phyloP scores from a whole-genome alignment of 306 rosid species.

The Casuarina cunninghamiana region DNA sequence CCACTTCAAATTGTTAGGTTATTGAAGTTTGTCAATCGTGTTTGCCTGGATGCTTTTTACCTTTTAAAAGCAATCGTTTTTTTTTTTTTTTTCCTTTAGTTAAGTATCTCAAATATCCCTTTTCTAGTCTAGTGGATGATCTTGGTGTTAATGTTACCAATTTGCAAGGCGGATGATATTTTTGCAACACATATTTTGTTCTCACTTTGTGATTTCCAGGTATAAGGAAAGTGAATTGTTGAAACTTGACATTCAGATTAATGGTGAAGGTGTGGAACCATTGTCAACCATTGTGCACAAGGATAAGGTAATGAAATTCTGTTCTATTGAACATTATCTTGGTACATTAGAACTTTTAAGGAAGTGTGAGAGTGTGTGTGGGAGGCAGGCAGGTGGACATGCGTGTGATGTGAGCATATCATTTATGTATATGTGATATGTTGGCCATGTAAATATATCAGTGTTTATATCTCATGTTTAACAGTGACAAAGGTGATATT shows the following conservation, averaged over 20 bases:
- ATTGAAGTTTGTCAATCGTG: background rate
- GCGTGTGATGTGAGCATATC: background rate
- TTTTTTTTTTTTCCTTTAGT: background rate
- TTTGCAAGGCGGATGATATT: conserved; percentile 6
- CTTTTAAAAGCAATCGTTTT: background rate
- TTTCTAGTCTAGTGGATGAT: background rate
- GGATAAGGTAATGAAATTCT: conserved; percentile 56
- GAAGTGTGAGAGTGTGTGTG: background rate
- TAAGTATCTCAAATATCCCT: background rate
- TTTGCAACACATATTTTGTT: conserved; percentile 5
- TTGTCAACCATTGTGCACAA: conserved; percentile 83
- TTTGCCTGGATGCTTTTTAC: conserved; percentile 12
- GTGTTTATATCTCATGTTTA: background rate
- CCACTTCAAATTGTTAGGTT: background rate
- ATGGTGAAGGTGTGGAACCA: conserved; percentile 86
- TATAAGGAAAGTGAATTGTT: conserved; percentile 72
- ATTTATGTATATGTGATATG: background rate
- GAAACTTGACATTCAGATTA: conserved; percentile 86
- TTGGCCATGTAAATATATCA: background rate
- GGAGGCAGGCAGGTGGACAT: background rate
- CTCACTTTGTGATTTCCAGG: conserved; percentile 40
- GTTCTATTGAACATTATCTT: background rate
- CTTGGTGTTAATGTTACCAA: background rate
- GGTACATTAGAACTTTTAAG: background rate
- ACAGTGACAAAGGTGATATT: conserved; percentile 6